Base-by-base conservation (phyloP, 2,329 filamentous ascomycete species). In the Botrytis sinoallii region DNA sequence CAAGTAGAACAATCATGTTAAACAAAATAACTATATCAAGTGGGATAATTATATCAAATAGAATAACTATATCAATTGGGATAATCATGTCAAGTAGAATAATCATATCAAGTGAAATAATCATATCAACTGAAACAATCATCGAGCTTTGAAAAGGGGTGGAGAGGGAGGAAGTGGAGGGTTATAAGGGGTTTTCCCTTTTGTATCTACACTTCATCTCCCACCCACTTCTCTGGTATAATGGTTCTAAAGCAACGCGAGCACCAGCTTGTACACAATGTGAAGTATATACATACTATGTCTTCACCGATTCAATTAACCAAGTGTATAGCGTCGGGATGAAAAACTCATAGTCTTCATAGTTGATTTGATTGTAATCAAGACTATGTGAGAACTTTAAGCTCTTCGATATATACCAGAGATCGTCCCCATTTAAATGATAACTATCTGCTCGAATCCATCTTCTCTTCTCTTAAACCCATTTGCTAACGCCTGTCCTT, bases 211-310 rank as follows among this genome's bases (percentile, higher is more conserved):
- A 55, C 25, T 7, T 55, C 25, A 3, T 16, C 48, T 55, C 48
- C 5, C 12, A n/a, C 5, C 2, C 25, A 12, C 25, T 14, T n/a
- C 7, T n/a, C 25, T n/a, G 5, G 2, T n/a, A 3, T 16, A 12
- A n/a, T 1, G 12, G 48, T 1, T 12, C 5, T 14, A 14, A 52
- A 12, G 7, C 18, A 52, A n/a, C 10, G 10, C 5, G 1, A 52
- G 46, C 0, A 2, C 4, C 10, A n/a, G 48, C 25, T 52, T 52
- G 22, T 2, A n/a, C 25, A 55, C 1, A 4, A n/a, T 55, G 12
- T 16, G 25, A 55, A 55, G 12, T 7, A 55, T 55, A 5, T n/a
- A 14, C 48, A 5, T n/a, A 14, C 48, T 7, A 55, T n/a, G 12
- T n/a, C 25, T 16, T n/a, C 7, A 7, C 5, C 48, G 25, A n/a